Conservation (phyloP, 23 red algal species). For the Agarophyton chilense region DNA sequence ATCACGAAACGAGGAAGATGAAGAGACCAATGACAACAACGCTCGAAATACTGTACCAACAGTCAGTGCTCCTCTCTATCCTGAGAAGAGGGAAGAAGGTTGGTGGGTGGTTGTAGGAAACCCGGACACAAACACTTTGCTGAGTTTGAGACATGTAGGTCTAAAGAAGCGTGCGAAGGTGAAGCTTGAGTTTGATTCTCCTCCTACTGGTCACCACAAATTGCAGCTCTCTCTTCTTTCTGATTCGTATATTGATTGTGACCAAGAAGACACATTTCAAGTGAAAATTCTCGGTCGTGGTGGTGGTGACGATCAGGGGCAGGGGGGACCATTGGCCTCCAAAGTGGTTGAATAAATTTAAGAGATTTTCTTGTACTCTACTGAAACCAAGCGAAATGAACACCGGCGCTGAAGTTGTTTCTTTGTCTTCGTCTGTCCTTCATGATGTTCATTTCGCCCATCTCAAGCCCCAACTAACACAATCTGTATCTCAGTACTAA, state of each 20-base stretch:
- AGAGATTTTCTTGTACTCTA: background rate
- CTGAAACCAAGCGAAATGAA: too few species aligned
- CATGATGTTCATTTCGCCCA: too few species aligned
- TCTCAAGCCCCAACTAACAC: too few species aligned
- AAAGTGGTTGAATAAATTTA: background rate
- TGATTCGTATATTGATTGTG: slow-evolving; percentile 83
- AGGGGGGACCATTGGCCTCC: background rate
- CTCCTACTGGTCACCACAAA: slow-evolving; percentile 53
- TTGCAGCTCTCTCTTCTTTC: slow-evolving; percentile 70
- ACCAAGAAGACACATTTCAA: slow-evolving; percentile 72
- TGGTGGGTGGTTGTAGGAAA: slow-evolving; percentile 94
- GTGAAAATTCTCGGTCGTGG: background rate
- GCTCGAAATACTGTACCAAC: slow-evolving; percentile 28
- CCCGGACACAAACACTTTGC: slow-evolving; percentile 36
- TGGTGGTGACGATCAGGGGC: background rate
- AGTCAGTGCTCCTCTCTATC: slow-evolving; percentile 65
- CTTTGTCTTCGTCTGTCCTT: too few species aligned
- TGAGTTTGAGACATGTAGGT: slow-evolving; percentile 67
- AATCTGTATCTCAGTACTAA: too few species aligned
- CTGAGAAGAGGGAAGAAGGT: slow-evolving; percentile 78
- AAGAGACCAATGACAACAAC: slow-evolving; percentile 6
- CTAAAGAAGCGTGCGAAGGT: slow-evolving; percentile 41
- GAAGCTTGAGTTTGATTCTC: slow-evolving; percentile 71
- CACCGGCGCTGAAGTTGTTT: too few species aligned
- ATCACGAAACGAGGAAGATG: slow-evolving; percentile 64